Evolutionary conservation across 2,329 filamentous ascomycete species (phyloP).

Genomic region (Neodidymelliopsis sp.): DNA sequence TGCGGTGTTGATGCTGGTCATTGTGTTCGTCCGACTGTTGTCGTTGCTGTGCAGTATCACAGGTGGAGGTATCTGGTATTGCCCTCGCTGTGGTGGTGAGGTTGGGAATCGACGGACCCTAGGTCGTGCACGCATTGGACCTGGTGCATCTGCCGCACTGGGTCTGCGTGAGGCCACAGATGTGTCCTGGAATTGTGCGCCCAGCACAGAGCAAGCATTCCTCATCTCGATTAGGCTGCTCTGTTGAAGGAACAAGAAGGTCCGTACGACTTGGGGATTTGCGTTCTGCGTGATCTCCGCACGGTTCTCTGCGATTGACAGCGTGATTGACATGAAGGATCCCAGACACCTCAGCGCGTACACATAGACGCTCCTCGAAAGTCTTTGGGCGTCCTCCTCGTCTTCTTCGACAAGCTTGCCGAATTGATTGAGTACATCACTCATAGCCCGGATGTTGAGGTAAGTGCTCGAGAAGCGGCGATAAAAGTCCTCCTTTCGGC

Average conservation of each 20-base stretch:
- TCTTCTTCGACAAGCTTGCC: slow-evolving; percentile 60
- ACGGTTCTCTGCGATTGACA: slow-evolving; percentile 48
- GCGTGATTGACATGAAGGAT: slow-evolving; percentile 46
- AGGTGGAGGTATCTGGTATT: slow-evolving; percentile 46
- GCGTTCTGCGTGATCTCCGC: slow-evolving; percentile 61
- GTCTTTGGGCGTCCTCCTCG: slow-evolving; percentile 53
- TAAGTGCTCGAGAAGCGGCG: slow-evolving; percentile 65
- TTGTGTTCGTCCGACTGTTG: slow-evolving; percentile 62
- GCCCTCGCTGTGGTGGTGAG: slow-evolving; percentile 44
- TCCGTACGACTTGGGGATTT: slow-evolving; percentile 65
- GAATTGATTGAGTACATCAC: slow-evolving; percentile 60
- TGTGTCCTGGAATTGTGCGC: slow-evolving; percentile 47
- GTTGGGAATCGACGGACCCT: slow-evolving; percentile 41
- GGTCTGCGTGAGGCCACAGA: slow-evolving; percentile 31
- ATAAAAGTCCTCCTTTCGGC: slow-evolving; percentile 55
- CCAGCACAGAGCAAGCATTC: slow-evolving; percentile 64
- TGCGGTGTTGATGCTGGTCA: slow-evolving; percentile 57
- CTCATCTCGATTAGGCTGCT: slow-evolving; percentile 65
- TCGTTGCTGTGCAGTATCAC: slow-evolving; percentile 55
- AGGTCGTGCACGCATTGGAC: slow-evolving; percentile 41
- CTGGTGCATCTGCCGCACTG: slow-evolving; percentile 28
- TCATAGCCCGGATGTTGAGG: slow-evolving; percentile 63
- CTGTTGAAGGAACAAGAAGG: slow-evolving; percentile 66
- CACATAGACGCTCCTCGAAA: slow-evolving; percentile 46
- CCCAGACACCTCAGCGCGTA: slow-evolving; percentile 46